A percentile compares a stretch with the other conserved stretches of the same genome.
Conservation (phyloP, 345 rosid species). For the Hevea brasiliensis region DNA sequence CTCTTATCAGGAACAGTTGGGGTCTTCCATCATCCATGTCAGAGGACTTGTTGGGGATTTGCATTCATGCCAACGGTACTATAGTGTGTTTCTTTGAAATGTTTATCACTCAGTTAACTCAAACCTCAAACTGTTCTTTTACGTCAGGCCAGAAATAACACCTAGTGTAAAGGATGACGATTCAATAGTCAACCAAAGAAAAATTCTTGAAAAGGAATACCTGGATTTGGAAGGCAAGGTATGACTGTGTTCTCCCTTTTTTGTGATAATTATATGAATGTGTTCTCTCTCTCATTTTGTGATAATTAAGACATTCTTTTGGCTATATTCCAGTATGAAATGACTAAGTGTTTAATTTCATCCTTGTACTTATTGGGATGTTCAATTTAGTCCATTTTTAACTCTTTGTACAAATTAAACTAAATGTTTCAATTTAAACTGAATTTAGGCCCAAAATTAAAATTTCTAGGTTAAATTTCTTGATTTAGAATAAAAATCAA, state of each 20-base stretch:
- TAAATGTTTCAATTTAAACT: too few relatives aligned
- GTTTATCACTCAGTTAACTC: constrained; percentile 5
- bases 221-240: constrained; percentile 72
- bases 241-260: constrained; percentile 11
- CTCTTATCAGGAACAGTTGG: constrained; percentile 61
- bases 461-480: too few relatives aligned
- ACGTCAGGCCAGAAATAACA: constrained; percentile 49
- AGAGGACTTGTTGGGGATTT: constrained; percentile 45
- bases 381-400: too few relatives aligned
- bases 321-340: not conserved
- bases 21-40: constrained; percentile 40
- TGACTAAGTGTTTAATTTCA: too few relatives aligned
- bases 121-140: constrained; percentile 11
- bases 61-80: constrained; percentile 55
- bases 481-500: too few relatives aligned
- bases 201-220: constrained; percentile 62
- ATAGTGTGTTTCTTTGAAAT: constrained; percentile 20
- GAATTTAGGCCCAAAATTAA: too few relatives aligned
- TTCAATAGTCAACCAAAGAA: constrained; percentile 38
- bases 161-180: constrained; percentile 29
- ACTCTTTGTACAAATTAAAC: too few relatives aligned
- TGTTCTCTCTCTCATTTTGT: too few relatives aligned
- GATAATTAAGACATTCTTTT: not conserved
- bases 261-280: too few relatives aligned
- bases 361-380: too few relatives aligned